Evolutionary conservation across 163 green algal species (phyloP), one percentile per base, ranked within the genome.

Genomic region (Scenedesmus sp.): DNA sequence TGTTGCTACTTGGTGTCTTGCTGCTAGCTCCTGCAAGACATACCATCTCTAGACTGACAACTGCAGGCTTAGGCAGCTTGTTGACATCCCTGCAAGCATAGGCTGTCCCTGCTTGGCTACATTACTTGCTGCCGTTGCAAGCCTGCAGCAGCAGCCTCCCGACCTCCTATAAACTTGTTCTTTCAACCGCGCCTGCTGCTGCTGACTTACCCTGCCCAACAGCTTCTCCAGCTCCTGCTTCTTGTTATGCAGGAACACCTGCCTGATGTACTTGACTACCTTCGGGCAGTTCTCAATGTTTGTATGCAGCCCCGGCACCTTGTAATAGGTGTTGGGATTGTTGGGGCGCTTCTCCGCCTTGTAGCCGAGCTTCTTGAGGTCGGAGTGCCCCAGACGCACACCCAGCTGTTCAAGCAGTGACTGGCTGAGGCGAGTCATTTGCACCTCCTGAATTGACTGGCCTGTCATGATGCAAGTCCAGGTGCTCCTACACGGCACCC

Each of bases 301-400:
- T 2, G 24, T 22, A 13, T 33, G 35, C 24, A 46, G 51, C 53
- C 82, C 82, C n/a, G 82, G 82, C 15, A 88, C 51, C 37, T 30
- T 78, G 82, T 88, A 88, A 40, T 88, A 88, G 5, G 82, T 88
- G 51, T 88, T 88, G 51, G 51, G 82, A 1, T 88, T 88, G 82
- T 79, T 79, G 12, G 51, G 51, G 20, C 44, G 65, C 53, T 79
- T 78, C 53, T 88, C 82, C n/a, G 82, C 82, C 15, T 35, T 49
- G 33, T 88, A 88, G 30, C 82, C 82, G 12, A 88, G 82, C 82
- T 33, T 78, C n/a, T 49, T 79, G 3, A 88, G 53, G 33, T 35
- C 82, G 16, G 44, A 42, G 53, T 88, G 82, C 20, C 35, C 42
- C 35, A 88, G 51, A 10, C 49, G 35, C 30, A 88, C n/a, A 37